These are phyloP conservation scores for Penicillium canescens DNA, from an alignment of 495 filamentous ascomycete genomes.

Conservation along the genomic window DNA sequence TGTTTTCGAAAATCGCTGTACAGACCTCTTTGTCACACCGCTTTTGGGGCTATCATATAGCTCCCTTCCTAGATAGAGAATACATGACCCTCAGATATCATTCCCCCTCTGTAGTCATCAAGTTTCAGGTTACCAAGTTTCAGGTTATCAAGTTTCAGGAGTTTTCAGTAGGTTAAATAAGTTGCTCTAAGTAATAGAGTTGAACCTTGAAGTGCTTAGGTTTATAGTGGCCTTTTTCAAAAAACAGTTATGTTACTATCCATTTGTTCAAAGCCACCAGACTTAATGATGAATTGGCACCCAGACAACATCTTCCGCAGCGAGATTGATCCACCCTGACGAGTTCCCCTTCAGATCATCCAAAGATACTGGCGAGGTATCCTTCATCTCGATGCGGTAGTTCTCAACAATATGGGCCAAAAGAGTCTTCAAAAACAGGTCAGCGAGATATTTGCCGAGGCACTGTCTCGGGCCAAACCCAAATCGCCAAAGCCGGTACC, in stretches of 20 bases:
- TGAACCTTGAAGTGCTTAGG: neutral
- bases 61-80: no score
- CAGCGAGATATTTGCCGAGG: slow-evolving; percentile 28
- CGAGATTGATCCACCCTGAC: neutral
- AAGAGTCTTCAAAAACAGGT: slow-evolving; percentile 22
- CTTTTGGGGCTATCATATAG: no score
- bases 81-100: no score
- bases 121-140: no score
- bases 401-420: slow-evolving; percentile 16
- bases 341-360: neutral
- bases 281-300: neutral
- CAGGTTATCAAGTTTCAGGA: no score
- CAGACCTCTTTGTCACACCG: no score
- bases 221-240: neutral
- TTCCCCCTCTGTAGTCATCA: no score
- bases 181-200: neutral
- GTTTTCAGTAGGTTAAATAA: no score
- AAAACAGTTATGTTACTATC: neutral
- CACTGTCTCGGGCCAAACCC: slow-evolving; percentile 37
- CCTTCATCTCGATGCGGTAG: slow-evolving; percentile 1
- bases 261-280: neutral
- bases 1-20: no score
- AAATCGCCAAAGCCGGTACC: slow-evolving; percentile 33
- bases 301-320: neutral
- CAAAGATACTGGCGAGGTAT: neutral